Evolutionary conservation across 129 eudicot species (phyloP).

Genomic region (Dittrichia graveolens): DNA sequence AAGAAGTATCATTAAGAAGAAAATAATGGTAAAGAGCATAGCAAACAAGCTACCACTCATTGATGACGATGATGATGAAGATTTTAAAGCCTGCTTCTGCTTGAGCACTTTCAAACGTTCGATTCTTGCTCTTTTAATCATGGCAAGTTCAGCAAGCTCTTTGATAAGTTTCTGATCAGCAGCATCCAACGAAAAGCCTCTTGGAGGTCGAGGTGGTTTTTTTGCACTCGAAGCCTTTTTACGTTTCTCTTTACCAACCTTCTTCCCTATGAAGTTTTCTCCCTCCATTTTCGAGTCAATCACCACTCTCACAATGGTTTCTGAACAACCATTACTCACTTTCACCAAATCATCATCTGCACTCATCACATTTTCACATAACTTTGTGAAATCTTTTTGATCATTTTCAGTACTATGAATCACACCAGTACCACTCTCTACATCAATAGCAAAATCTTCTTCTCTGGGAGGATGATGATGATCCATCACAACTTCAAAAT

Average conservation of each 20-base stretch:
- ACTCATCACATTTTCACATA: slow-evolving; percentile 28
- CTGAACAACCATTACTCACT: neutral
- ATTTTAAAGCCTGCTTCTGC: slow-evolving; percentile 66
- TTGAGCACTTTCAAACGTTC: slow-evolving; percentile 77
- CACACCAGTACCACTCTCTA: slow-evolving; percentile 49
- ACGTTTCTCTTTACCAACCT: slow-evolving; percentile 56
- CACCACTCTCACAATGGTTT: slow-evolving; percentile 25
- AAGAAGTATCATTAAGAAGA: slow-evolving; percentile 56
- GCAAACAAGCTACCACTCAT: slow-evolving; percentile 66
- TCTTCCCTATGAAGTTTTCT: slow-evolving; percentile 39
- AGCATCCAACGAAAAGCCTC: slow-evolving; percentile 73
- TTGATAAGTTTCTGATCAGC: slow-evolving; percentile 82
- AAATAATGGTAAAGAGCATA: slow-evolving; percentile 58
- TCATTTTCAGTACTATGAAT: slow-evolving; percentile 3
- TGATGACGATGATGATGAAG: slow-evolving; percentile 46
- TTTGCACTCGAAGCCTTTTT: slow-evolving; percentile 53
- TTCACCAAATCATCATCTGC: slow-evolving; percentile 37
- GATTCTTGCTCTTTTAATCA: slow-evolving; percentile 68
- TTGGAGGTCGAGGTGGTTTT: slow-evolving; percentile 74
- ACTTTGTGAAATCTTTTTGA: slow-evolving; percentile 26
- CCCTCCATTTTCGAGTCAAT: slow-evolving; percentile 40
- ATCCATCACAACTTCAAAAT: slow-evolving; percentile 30
- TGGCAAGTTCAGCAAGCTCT: slow-evolving; percentile 78
- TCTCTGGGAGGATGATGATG: slow-evolving; percentile 35
- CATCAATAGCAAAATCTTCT: slow-evolving; percentile 49